Conservation (phyloP, 2,329 filamentous ascomycete species). For the Fusarium poae region DNA sequence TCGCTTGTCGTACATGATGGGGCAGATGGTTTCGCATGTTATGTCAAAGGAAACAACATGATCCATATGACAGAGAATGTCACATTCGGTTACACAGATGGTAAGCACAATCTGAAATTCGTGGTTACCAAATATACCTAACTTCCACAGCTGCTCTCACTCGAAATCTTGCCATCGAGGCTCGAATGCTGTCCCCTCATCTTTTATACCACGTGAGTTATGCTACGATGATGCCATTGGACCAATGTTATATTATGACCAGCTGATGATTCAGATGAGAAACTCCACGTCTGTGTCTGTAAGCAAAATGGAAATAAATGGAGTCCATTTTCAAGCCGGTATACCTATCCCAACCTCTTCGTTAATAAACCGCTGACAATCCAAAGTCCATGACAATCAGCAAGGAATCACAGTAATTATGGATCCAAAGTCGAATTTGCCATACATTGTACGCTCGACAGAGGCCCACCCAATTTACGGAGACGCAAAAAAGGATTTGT, state of each 20-base stretch:
- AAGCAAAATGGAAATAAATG: constrained; percentile 1
- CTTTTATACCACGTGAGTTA: neutral
- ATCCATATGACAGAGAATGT: constrained; percentile 11
- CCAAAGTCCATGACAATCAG: constrained; percentile 1
- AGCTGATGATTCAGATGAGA: neutral
- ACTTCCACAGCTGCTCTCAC: neutral
- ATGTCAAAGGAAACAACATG: constrained; percentile 25
- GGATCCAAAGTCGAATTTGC: constrained; percentile 4
- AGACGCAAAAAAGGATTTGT: neutral
- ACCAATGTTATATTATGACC: accelerated
- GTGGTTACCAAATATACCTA: accelerated
- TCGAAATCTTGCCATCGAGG: neutral
- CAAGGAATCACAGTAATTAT: constrained; percentile 11
- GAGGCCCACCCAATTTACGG: constrained; percentile 30
- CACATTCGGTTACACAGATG: constrained; percentile 25
- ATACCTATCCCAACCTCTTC: neutral
- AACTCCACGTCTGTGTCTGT: neutral
- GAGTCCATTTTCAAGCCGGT: constrained; percentile 15
- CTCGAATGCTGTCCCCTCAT: neutral
- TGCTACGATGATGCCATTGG: accelerated
- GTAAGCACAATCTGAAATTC: too few relatives aligned
- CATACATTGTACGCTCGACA: constrained; percentile 21
- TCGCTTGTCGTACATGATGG: constrained; percentile 26
- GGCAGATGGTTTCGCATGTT: constrained; percentile 24
- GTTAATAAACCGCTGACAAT: neutral